Conservation (phyloP, 441 rosid species). For the Metrosideros polymorpha region DNA sequence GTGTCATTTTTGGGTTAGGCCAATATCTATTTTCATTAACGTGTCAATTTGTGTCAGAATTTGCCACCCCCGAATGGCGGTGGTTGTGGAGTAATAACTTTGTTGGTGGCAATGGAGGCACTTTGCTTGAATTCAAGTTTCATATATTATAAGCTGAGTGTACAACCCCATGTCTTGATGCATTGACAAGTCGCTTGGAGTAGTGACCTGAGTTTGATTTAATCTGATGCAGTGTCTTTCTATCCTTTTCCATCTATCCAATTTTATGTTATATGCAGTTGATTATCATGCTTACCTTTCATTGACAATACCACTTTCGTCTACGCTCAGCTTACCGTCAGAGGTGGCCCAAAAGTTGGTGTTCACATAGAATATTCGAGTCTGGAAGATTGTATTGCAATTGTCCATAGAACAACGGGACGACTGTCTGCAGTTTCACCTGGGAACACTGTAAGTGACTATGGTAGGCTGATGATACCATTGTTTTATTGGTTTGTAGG, state of each 20-base stretch:
- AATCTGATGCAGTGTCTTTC: not conserved
- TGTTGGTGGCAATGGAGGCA: not conserved
- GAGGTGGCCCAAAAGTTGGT: slow-evolving; percentile 91
- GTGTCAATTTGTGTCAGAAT: not conserved
- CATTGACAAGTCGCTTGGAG: not conserved
- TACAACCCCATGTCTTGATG: not conserved
- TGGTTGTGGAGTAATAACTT: not conserved
- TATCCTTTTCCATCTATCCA: not conserved
- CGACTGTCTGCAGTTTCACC: slow-evolving; percentile 65
- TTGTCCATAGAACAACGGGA: slow-evolving; percentile 57
- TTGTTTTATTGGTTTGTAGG: not conserved
- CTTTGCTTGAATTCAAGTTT: not conserved
- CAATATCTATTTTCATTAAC: not conserved
- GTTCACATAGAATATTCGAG: slow-evolving; percentile 52
- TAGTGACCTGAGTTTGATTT: not conserved
- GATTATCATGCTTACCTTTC: not conserved
- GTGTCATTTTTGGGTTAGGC: not conserved
- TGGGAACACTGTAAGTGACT: slow-evolving; percentile 74
- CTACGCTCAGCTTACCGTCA: slow-evolving; percentile 46
- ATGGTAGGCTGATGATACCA: slow-evolving; percentile 2
- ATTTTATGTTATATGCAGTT: not conserved
- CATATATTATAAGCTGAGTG: not conserved
- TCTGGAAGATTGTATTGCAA: slow-evolving; percentile 47
- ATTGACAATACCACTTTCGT: not conserved
- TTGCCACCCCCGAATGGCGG: not conserved